Evolutionary conservation across 345 rosid species (phyloP).

Genomic region (Citrus glauca): DNA sequence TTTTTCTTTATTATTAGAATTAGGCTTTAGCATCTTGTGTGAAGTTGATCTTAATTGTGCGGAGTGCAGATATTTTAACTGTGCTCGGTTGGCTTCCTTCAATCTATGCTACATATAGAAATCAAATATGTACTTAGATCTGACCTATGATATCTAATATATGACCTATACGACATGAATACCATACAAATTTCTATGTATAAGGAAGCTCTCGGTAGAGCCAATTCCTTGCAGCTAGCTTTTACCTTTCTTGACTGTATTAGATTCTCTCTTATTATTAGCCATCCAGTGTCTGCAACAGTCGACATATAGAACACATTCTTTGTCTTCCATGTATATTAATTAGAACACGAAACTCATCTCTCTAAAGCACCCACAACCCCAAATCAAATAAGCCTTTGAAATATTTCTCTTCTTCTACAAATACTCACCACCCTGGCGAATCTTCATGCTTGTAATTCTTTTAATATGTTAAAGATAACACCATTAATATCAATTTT

Average conservation of each 20-base stretch:
- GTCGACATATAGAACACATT: background rate
- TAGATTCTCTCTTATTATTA: slow-evolving; percentile 15
- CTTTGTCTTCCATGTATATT: background rate
- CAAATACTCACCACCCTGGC: background rate
- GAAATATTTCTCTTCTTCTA: background rate
- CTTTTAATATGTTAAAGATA: slow-evolving; percentile 1
- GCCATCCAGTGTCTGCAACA: slow-evolving; percentile 4
- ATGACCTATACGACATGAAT: no score
- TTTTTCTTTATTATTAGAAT: no score
- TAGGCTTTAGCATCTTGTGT: no score
- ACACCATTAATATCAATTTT: background rate
- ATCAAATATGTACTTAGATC: background rate
- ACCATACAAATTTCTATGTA: background rate
- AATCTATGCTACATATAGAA: no score
- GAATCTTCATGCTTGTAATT: background rate
- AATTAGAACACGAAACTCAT: background rate
- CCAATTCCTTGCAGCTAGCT: background rate
- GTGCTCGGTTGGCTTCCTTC: background rate
- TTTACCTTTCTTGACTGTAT: background rate
- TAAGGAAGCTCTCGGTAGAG: background rate
- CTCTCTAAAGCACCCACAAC: background rate
- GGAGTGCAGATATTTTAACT: background rate
- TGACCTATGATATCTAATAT: no score
- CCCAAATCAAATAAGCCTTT: background rate
- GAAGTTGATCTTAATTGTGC: background rate